Conservation (phyloP, 192 early-diverging fungal species). For the Dimargaris cristalligena region DNA sequence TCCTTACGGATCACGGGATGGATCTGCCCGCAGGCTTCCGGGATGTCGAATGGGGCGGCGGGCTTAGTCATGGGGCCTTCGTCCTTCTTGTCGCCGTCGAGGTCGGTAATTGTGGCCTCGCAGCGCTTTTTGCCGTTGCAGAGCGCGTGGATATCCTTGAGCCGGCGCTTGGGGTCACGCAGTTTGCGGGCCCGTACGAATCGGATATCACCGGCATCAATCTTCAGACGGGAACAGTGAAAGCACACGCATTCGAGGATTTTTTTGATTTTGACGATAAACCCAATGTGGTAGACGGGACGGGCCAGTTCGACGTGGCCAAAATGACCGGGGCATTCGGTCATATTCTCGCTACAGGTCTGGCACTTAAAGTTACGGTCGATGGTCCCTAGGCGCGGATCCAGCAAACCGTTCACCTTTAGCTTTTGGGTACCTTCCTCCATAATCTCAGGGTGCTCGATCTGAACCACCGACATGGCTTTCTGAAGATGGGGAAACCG, state of each 20-base stretch:
- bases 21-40: conserved; percentile 55
- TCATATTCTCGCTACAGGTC: conserved; percentile 89
- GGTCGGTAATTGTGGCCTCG: conserved; percentile 11
- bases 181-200: conserved; percentile 46
- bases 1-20: conserved; percentile 74
- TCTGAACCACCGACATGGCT: conserved; percentile 90
- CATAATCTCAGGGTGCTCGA: conserved; percentile 75
- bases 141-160: conserved; percentile 46
- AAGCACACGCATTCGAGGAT: conserved; percentile 93
- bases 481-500: conserved; percentile 57
- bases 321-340: conserved; percentile 95
- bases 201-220: conserved; percentile 51
- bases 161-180: conserved; percentile 48
- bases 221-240: conserved; percentile 84
- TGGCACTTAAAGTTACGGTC: conserved; percentile 95
- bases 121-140: conserved; percentile 22
- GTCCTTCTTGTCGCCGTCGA: conserved; percentile 15
- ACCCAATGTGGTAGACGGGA: conserved; percentile 90
- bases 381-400: conserved; percentile 92
- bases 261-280: conserved; percentile 88
- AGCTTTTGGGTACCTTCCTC: conserved; percentile 73
- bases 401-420: conserved; percentile 73
- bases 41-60: background rate
- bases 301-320: conserved; percentile 90
- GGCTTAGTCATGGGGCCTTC: conserved; percentile 7